Evolutionary conservation across 139 green algal species (phyloP).

Genomic region (Edaphochlamys debaryana): DNA sequence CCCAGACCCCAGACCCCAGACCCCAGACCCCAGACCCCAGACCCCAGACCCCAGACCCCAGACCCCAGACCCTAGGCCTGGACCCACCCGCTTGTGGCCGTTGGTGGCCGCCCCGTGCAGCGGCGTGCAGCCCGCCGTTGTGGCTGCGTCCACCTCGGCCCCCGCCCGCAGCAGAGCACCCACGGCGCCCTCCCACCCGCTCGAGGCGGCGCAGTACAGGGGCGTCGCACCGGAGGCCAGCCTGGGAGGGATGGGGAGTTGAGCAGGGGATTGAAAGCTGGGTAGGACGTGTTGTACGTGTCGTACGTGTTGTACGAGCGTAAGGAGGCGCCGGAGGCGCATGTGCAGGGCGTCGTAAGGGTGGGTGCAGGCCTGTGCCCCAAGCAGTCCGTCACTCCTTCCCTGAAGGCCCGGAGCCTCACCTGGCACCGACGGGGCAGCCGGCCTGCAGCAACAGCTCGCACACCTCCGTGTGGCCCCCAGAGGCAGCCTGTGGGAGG

Average conservation of each 20-base stretch:
- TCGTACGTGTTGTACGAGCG: too few relatives aligned
- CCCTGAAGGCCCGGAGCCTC: too few relatives aligned
- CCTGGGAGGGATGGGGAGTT: background rate
- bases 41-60: too few relatives aligned
- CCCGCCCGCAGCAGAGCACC: slow-evolving; percentile 26
- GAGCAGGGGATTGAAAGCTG: too few relatives aligned
- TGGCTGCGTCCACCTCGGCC: slow-evolving; percentile 25
- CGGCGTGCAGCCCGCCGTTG: slow-evolving; percentile 28
- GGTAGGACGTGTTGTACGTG: too few relatives aligned
- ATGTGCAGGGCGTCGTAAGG: too few relatives aligned
- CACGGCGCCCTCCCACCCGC: slow-evolving; percentile 6
- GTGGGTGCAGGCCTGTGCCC: too few relatives aligned
- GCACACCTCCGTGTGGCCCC: slow-evolving; percentile 5
- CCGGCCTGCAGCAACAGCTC: slow-evolving; percentile 35
- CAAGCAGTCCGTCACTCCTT: too few relatives aligned
- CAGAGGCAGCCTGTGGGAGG: slow-evolving; percentile 14
- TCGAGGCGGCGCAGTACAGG: slow-evolving; percentile 34
- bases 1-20: too few relatives aligned
- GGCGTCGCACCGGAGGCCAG: slow-evolving; percentile 11
- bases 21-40: too few relatives aligned
- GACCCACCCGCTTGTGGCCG: slow-evolving; percentile 24
- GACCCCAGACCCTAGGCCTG: too few relatives aligned
- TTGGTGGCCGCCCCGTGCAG: slow-evolving; percentile 29
- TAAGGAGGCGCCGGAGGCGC: too few relatives aligned
- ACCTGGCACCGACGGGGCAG: slow-evolving; percentile 3